A percentile compares a stretch with the other conserved stretches of the same genome.
These are phyloP conservation scores for Microcyclosporella mali DNA, from an alignment of 2,329 filamentous ascomycete genomes.

Conservation along the genomic window DNA sequence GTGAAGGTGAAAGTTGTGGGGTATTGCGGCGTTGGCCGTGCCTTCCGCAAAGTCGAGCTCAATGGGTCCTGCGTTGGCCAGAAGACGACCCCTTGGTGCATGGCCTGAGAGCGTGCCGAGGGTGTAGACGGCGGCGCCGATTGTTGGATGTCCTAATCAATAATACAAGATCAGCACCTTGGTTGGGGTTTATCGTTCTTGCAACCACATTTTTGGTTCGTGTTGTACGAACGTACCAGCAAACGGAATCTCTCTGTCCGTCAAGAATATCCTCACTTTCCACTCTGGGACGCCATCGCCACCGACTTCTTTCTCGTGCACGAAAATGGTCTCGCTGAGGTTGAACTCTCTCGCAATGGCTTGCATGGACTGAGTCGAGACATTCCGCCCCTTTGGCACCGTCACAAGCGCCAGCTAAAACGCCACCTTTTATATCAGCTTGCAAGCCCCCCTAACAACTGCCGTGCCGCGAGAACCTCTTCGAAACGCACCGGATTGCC, in stretches of 20 bases:
- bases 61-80: constrained; percentile 43
- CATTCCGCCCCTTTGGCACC: constrained; percentile 32
- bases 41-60: constrained; percentile 31
- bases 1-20: constrained; percentile 62
- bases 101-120: constrained; percentile 29
- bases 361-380: constrained; percentile 48
- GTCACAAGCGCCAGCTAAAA: constrained; percentile 46
- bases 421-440: no score
- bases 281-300: constrained; percentile 28
- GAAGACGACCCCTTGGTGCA: constrained; percentile 31
- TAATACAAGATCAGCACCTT: background rate
- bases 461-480: no score
- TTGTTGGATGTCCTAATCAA: constrained; percentile 46
- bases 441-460: no score
- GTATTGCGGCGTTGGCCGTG: constrained; percentile 57
- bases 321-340: constrained; percentile 52
- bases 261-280: constrained; percentile 51
- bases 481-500: constrained; percentile 50
- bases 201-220: background rate
- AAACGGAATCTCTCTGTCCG: constrained; percentile 48
- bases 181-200: no score
- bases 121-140: constrained; percentile 49
- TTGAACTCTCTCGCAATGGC: constrained; percentile 53
- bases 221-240: constrained; percentile 29
- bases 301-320: constrained; percentile 33